Evolutionary conservation across 768 basidiomycete species (phyloP), one percentile per base, ranked within the genome.

Genomic region (Sporobolomyces pararoseus): DNA sequence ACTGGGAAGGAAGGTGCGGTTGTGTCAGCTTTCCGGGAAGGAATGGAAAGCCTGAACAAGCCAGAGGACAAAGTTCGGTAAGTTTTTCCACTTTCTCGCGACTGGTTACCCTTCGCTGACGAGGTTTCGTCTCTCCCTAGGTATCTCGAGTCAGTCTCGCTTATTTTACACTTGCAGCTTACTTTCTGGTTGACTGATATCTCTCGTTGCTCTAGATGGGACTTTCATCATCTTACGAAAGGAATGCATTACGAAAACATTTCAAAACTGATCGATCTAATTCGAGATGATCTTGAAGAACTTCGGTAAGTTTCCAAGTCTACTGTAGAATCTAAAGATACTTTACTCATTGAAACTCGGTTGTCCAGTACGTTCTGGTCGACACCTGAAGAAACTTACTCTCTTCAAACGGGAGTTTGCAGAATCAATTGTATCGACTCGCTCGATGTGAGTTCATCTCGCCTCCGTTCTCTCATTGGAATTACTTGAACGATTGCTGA

Each of bases 1-100:
- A 83, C 86, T 10, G 96, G 96, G 16, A 96, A 89, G 77, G 96
- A 99, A 80, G 87, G 84, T 0, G 81, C 81, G 2, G 84, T 98
- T 14, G 91, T 92, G 0, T 81, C 84, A 61, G 90, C 88, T 21
- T 99, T 91, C 77, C 82, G 85, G 52, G 85, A 89, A 42, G 86
- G 85, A 64, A 84, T 87, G 76, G 80, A 84, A 10, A 86, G 86
- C 2, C 57, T 83, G n/a, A 74, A 67, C 9, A 68, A 77, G 31
- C 70, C 74, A 13, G 79, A 81, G 29, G 71, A 75, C 17, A 79
- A 80, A 19, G 71, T 83, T 31, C 77, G 73, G 76, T 80, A 55
- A 69, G 79, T 74, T 4, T 9, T 5, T 19, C 1, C 42, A 9
- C 14, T 14, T 13, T 17, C 14, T 16, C 23, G 16, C 46, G 46